Evolutionary conservation across 805 yeast species (phyloP).

Genomic region (Saturnispora hagleri): DNA sequence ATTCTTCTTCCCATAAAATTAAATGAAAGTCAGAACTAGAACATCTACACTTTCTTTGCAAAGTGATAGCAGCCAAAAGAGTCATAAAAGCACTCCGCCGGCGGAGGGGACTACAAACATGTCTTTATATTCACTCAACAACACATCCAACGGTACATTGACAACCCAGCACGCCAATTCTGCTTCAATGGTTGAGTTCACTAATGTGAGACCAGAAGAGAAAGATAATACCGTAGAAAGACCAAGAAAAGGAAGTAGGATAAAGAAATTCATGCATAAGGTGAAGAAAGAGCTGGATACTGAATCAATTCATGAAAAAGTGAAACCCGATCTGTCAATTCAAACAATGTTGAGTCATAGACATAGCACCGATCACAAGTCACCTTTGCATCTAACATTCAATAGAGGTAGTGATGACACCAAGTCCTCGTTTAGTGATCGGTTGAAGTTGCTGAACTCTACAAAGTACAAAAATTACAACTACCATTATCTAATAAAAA

Average conservation of each 20-base stretch:
- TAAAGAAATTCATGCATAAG: conserved; percentile 18
- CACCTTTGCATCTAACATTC: conserved; percentile 25
- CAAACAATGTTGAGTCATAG: conserved; percentile 4
- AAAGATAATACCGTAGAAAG: background rate
- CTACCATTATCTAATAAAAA: conserved; percentile 21
- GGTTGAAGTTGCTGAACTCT: conserved; percentile 9
- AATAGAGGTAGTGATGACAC: conserved; percentile 22
- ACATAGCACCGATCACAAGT: conserved; percentile 19
- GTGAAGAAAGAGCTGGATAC: conserved; percentile 11
- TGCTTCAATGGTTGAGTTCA: conserved; percentile 25
- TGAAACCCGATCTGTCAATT: conserved; percentile 3
- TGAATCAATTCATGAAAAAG: background rate
- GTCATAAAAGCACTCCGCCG: background rate
- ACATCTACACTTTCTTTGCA: conserved; percentile 8
- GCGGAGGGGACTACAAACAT: background rate
- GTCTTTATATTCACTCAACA: conserved; percentile 6
- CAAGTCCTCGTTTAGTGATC: conserved; percentile 15
- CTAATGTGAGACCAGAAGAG: conserved; percentile 21
- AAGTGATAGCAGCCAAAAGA: background rate
- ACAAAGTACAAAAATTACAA: conserved; percentile 24
- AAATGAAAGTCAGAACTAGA: background rate
- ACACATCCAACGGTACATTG: conserved; percentile 17
- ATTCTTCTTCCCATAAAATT: background rate
- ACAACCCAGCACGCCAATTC: conserved; percentile 4
- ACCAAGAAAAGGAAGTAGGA: conserved; percentile 14